Evolutionary conservation across 129 eudicot genomes (phyloP).

Genomic region (Centella asiatica): DNA sequence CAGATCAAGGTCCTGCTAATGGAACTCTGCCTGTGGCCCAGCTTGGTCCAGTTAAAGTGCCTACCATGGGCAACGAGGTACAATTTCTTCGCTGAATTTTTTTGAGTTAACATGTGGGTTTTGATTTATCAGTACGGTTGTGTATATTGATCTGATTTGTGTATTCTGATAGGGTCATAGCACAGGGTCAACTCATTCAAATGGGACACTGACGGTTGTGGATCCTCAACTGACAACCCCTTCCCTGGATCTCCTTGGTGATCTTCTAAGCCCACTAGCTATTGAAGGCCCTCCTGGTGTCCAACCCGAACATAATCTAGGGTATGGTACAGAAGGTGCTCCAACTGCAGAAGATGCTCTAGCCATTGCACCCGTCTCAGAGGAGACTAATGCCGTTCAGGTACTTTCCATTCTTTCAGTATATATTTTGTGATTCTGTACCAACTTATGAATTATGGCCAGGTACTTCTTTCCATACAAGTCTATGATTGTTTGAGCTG

Average conservation of each 20-base stretch:
- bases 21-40: constrained; percentile 65
- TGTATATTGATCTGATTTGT: background rate
- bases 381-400: constrained; percentile 62
- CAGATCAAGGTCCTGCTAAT: constrained; percentile 72
- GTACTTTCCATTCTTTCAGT: constrained; percentile 30
- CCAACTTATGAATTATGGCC: background rate
- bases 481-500: background rate
- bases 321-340: constrained; percentile 36
- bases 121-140: constrained; percentile 6
- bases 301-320: constrained; percentile 39
- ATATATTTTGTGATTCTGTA: constrained; percentile 1
- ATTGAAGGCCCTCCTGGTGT: constrained; percentile 72
- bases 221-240: constrained; percentile 66
- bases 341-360: constrained; percentile 48
- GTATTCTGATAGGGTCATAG: constrained; percentile 44
- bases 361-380: constrained; percentile 80
- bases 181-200: constrained; percentile 35
- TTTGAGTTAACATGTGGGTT: background rate
- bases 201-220: constrained; percentile 64
- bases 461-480: no score
- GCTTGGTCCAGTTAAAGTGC: constrained; percentile 76
- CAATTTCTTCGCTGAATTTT: constrained; percentile 10
- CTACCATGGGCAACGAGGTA: constrained; percentile 53
- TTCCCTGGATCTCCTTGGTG: constrained; percentile 83
- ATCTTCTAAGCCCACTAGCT: constrained; percentile 83